Base-by-base conservation (phyloP, 2,329 filamentous ascomycete genomes). In the Capronia epimyces region DNA sequence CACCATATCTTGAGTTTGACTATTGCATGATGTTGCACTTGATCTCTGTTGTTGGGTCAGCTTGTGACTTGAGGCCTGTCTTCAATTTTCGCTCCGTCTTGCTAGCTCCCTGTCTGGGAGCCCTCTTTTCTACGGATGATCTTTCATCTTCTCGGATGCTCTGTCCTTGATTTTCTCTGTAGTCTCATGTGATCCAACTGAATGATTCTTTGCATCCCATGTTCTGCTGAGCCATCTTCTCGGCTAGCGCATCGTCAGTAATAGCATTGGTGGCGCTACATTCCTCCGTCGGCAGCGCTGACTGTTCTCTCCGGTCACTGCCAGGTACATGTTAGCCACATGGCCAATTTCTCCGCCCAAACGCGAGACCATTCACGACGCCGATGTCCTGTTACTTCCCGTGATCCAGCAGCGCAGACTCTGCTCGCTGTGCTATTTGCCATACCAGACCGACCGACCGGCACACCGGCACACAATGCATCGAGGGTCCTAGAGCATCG, bases 321-420 rank as follows among this genome's bases (percentile, higher is more conserved):
- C 77, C 44, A 91, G 68, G 70, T 91, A 87, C 56, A 78, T 79
- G 67, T 89, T 88, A 43, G 85, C 71, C 10, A 81, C 76, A 70
- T 89, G 87, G 71, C 90, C 87, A 67, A 86, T 82, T 1, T 85
- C 87, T 43, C 86, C 87, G 21, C 87, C 87, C 87, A 39, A 86
- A 76, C 53, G 83, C 86, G 9, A 85, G 70, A 6, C 87, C 87
- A 62, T 89, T 87, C 21, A 89, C 82, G 1, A 86, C 87, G 1
- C 82, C 84, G 22, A 90, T 77, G 46, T 90, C 75, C 8, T 86
- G 87, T 62, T 90, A 90, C 67, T 80, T 81, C 43, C 85, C 85
- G 74, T 50, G 7, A 74, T 63, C 4, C 64, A 69, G 21, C 69
- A 68, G 2, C 71, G 63, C 29, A 74, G 54, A 5, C 57, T 58